Evolutionary conservation across 345 rosid species (phyloP).

Genomic region (Gossypium mustelinum): DNA sequence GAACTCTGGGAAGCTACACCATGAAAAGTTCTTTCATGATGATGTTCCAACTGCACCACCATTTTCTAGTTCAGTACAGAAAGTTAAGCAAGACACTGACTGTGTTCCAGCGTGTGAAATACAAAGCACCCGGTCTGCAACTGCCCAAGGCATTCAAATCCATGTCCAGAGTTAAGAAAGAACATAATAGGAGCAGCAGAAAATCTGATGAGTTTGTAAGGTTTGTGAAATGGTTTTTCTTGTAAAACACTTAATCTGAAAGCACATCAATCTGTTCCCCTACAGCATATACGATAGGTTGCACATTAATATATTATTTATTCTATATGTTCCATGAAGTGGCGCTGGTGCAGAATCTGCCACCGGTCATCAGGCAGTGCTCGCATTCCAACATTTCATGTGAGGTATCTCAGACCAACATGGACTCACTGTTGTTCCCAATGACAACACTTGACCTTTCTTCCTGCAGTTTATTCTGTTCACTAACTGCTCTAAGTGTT

Average conservation of each 20-base stretch:
- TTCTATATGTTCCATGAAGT: conserved; percentile 35
- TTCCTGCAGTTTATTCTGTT: conserved; percentile 4
- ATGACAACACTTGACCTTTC: neutral
- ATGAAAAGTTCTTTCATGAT: conserved; percentile 37
- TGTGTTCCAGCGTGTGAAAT: conserved; percentile 26
- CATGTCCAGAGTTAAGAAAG: conserved; percentile 29
- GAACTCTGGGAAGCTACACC: conserved; percentile 25
- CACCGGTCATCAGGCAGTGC: conserved; percentile 48
- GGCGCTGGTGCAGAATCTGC: conserved; percentile 42
- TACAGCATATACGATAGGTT: neutral
- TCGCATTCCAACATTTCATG: conserved; percentile 86
- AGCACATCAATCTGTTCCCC: neutral
- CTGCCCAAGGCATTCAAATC: conserved; percentile 25
- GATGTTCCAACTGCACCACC: conserved; percentile 93
- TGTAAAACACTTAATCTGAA: neutral
- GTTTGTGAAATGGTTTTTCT: conserved; percentile 31
- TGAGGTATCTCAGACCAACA: conserved; percentile 44
- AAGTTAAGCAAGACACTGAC: conserved; percentile 37
- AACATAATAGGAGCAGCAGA: conserved; percentile 36
- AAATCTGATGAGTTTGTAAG: conserved; percentile 49
- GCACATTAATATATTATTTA: neutral
- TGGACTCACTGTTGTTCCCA: neutral
- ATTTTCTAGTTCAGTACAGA: conserved; percentile 47
- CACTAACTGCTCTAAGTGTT: conserved; percentile 16
- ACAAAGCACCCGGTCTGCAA: conserved; percentile 13